Base-by-base conservation (phyloP, 2,329 filamentous ascomycete genomes). In the Claviceps sp. region DNA sequence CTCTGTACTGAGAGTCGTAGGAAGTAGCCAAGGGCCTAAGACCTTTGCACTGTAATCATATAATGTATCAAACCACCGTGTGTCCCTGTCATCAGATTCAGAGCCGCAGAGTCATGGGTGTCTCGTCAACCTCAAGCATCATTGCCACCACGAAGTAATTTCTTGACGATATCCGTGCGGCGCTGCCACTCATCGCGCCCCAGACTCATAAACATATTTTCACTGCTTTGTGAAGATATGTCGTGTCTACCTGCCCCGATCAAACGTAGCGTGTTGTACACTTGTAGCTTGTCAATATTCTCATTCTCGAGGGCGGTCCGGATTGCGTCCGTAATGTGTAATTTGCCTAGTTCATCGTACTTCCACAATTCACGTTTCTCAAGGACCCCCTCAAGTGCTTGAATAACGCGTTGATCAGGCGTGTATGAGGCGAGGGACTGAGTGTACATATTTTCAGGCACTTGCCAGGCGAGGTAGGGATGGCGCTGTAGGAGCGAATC, bases 391-490 rank as follows among this genome's bases (percentile, higher is more conserved):
- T 61, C 53, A 16, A 69, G 56, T 4, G 63, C 59, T 16, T 58
- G 45, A 7, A 61, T 47, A 14, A 62, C 50, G 36, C 54, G 59
- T 7, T 51, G 43, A 29, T 61, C 55, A 6, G 55, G 57, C 4
- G 17, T 34, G 34, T 54, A 55, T 14, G 56, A 53, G 7, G 55
- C 55, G 5, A 67, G 55, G 13, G 62, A 60, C 4, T 53, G 49
- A 7, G 53, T 54, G 58, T 69, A 69, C 22, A 61, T 47, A 6
- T 43, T 36, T n/a, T 52, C 47, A 1, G 66, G 66, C 20, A 68
- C 61, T 3, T 65, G 62, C 66, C 67, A 71, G 54, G 71, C 63
- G 44, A 70, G 62, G 51, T 68, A 68, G 1, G 68, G 67, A 34
- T 68, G 63, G 8, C 61, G 56, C 9, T 50, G 57, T 37, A 66